Evolutionary conservation across 805 yeast species (phyloP), one percentile per base, ranked within the genome.

Genomic region (Sugiyamaella marilandica): DNA sequence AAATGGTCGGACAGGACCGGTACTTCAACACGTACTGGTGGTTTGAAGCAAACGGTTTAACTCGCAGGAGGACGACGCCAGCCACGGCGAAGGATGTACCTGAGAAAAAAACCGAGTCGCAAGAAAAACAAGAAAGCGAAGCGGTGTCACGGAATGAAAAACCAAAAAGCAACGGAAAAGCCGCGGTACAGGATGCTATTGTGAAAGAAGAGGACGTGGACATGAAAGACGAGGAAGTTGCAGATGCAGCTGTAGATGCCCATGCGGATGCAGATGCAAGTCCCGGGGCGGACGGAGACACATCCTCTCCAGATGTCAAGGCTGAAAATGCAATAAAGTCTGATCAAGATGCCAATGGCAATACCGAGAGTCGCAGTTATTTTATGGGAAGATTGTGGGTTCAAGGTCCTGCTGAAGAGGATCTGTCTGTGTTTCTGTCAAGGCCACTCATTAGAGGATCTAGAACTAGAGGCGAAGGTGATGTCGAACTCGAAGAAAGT

Each of bases 11-110:
- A 1, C 77, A 82, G 54, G 99, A 94, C 67, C 73, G 96, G 48
- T 79, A 80, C 54, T 90, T 75, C 66, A 94, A 94, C 70, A 75
- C 91, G 58, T 94, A 92, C 66, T 94, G 96, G 95, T 94, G 96
- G 96, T 82, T 90, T 64, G 98, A 92, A 63, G 76, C 77, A 57
- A 85, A 85, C 63, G 99, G 98, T 0, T 73, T 89, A 46, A 55
- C 53, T 46, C 43, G 54, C n/a, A 33, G 24, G 5, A 13, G 16
- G 43, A 5, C 16, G 19, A 47, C 32, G 32, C 26, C 45, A 10
- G 10, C 50, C 32, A 55, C 55, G 14, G 24, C 35, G 33, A 26
- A 36, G 19, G 24, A 35, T 2, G 33, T 21, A 16, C 5, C 41
- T 35, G 31, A 46, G 8, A 46, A 29, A 9, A 32, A 45, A 14